These are phyloP conservation scores for Gnomoniopsis smithogilvyi DNA, from an alignment of 2,329 filamentous ascomycete genomes.

Conservation along the genomic window DNA sequence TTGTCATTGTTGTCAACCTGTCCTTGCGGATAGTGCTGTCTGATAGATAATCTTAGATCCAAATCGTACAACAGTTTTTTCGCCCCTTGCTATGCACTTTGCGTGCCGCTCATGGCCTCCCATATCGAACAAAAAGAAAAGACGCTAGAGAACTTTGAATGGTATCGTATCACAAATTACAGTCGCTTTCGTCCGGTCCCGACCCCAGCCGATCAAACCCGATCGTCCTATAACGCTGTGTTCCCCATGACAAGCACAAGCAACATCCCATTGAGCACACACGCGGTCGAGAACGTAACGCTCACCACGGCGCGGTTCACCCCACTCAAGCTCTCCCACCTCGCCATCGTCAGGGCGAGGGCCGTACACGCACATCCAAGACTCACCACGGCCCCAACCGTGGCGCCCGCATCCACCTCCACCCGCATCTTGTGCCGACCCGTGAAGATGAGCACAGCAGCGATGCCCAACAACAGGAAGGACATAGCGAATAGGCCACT, in stretches of 20 bases:
- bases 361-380: slow-evolving; percentile 61
- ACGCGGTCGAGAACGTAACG: slow-evolving; percentile 41
- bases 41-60: neutral
- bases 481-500: slow-evolving; percentile 55
- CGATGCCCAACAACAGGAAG: slow-evolving; percentile 61
- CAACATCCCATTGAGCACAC: slow-evolving; percentile 47
- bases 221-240: slow-evolving; percentile 17
- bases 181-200: neutral
- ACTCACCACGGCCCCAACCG: slow-evolving; percentile 66
- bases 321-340: slow-evolving; percentile 41
- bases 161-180: neutral
- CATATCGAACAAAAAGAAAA: neutral
- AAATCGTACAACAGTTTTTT: neutral
- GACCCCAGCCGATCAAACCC: neutral
- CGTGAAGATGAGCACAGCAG: slow-evolving; percentile 63
- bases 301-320: slow-evolving; percentile 42
- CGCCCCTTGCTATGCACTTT: neutral
- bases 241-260: slow-evolving; percentile 48
- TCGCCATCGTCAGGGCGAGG: slow-evolving; percentile 55
- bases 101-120: neutral
- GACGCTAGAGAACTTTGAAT: neutral
- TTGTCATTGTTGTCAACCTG: neutral
- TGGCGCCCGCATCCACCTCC: slow-evolving; percentile 72
- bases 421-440: slow-evolving; percentile 64
- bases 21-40: neutral